Evolutionary conservation across 148 eudicot genomes (phyloP), one percentile per base, ranked within the genome.

Genomic region (Simmondsia chinensis): DNA sequence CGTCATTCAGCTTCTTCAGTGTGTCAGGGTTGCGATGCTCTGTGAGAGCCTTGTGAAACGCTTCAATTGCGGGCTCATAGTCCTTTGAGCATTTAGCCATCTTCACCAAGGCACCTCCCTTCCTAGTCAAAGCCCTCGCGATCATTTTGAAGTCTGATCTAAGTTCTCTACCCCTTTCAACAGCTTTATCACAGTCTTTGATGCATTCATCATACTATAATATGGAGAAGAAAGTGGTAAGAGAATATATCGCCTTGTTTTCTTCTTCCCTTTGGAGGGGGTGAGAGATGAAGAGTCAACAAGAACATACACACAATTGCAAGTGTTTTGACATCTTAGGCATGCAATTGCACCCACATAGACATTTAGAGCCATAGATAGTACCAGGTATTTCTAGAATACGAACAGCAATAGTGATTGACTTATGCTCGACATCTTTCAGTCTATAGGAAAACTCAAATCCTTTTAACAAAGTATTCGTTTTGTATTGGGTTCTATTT

Each of bases 1-100:
- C 99, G 33, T 91, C 99, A 59, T 85, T 91, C 32, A 76, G 78
- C 52, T 77, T 91, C 63, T 91, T 91, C 56, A 91, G 51, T 19
- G 95, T 91, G 33, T 91, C 95, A 0, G 99, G 95, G 50, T 91
- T 86, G 36, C 95, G 99, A 59, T 91, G 99, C 66, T 91, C 95
- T 2, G 95, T 85, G 6, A 91, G 70, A 22, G 99, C 99, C 64
- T 86, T 91, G 43, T 91, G 88, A 67, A 74, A 91, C 31, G 80
- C 73, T 74, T 91, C 99, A 24, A 91, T 91, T n/a, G 88, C 94
- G 38, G 78, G 70, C 0, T 85, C 95, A 38, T 48, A 91, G 40
- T 85, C 95, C 59, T 85, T 82, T 2, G 95, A 79, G 39, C 61
- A 50, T 63, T 85, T 79, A 0, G 95, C 99, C 83, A 75, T 57